Percentiles rank a stretch among this genome's conserved stretches.
phyloP scores from a whole-genome alignment of 83 land plant species.

The Picea engelmannii region DNA sequence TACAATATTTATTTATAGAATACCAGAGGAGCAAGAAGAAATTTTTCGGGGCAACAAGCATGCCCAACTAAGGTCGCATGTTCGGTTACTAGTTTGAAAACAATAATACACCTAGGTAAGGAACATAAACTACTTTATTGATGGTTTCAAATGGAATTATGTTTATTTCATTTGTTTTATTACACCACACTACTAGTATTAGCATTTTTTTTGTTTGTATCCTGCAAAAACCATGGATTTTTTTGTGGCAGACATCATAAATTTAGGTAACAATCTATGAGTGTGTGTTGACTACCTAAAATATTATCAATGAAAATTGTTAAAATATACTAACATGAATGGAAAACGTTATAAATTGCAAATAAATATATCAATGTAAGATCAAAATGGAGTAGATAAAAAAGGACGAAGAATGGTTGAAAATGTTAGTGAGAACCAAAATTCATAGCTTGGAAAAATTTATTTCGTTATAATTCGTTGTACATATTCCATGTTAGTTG shows the following conservation, averaged over 20 bases:
- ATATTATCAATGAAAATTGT: not conserved
- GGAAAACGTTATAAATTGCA: not conserved
- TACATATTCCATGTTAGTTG: not conserved
- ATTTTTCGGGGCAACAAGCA: no score
- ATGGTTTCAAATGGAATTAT: no score
- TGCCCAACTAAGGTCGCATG: no score
- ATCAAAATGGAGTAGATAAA: not conserved
- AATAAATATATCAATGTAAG: not conserved
- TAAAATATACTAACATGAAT: not conserved
- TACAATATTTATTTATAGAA: no score
- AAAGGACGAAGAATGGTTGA: not conserved
- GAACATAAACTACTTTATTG: no score
- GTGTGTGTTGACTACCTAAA: not conserved
- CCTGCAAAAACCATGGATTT: not conserved
- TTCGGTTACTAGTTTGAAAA: no score
- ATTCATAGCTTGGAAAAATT: not conserved
- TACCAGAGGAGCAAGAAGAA: no score
- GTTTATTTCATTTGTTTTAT: no score
- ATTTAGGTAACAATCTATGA: not conserved
- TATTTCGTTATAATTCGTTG: not conserved
- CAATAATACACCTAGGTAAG: no score
- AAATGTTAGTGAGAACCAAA: not conserved
- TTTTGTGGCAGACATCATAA: not conserved
- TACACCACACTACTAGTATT: no score
- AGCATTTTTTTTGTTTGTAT: not conserved